phyloP scores from a whole-genome alignment of 768 basidiomycete genomes.

The Sarcodon sp. region DNA sequence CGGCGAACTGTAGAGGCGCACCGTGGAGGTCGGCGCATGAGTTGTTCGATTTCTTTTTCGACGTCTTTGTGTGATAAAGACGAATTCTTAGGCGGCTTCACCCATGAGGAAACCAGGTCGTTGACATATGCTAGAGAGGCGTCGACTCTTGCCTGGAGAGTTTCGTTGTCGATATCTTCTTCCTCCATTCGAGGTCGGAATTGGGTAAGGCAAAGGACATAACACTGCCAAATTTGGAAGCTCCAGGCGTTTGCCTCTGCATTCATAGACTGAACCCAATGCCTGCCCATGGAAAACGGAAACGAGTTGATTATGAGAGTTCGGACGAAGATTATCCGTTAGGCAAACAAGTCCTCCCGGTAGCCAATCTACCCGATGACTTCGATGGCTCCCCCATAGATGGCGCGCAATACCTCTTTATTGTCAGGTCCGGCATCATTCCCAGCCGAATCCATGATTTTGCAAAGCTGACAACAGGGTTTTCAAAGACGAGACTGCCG shows the following conservation, averaged over 20 bases:
- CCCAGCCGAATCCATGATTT: conserved; percentile 5
- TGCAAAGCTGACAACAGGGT: not conserved
- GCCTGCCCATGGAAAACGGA: conserved; percentile 32
- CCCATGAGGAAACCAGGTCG: conserved; percentile 65
- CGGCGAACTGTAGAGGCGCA: conserved; percentile 17
- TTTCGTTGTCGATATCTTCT: conserved; percentile 50
- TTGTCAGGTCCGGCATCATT: conserved; percentile 44
- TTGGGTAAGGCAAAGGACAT: too few relatives aligned
- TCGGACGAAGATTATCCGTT: conserved; percentile 45
- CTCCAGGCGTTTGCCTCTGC: too few relatives aligned
- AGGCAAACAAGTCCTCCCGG: conserved; percentile 65
- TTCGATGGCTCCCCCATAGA: conserved; percentile 55
- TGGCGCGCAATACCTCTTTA: conserved; percentile 73
- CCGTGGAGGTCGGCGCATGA: conserved; percentile 62
- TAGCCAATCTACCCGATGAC: conserved; percentile 64
- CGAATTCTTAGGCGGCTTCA: conserved; percentile 33
- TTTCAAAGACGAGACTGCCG: conserved; percentile 55
- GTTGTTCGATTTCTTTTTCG: conserved; percentile 46
- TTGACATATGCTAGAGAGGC: conserved; percentile 68
- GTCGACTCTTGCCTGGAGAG: conserved; percentile 74
- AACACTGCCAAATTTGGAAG: too few relatives aligned
- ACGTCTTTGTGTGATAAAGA: conserved; percentile 9
- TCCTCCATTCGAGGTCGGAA: conserved; percentile 22
- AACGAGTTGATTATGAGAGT: conserved; percentile 33
- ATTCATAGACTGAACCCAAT: not conserved